These are phyloP conservation scores for Moelleriella libera DNA, from an alignment of 2,329 filamentous ascomycete species.

Conservation along the genomic window DNA sequence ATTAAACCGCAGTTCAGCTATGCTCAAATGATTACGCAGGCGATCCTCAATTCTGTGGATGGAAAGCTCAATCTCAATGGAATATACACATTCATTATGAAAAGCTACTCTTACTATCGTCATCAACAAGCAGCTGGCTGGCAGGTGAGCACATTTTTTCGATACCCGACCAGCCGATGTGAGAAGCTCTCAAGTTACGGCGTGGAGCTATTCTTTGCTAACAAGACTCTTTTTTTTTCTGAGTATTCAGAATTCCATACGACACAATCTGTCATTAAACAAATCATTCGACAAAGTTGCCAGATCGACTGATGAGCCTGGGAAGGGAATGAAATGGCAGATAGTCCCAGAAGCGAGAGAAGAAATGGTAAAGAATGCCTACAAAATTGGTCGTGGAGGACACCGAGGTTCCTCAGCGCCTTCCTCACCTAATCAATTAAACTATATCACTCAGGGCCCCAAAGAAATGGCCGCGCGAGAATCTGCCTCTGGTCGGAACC, in stretches of 20 bases:
- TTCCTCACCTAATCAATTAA: constrained; percentile 49
- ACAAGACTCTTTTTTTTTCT: background rate
- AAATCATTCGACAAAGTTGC: constrained; percentile 91
- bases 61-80: constrained; percentile 82
- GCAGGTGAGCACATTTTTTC: constrained; percentile 48
- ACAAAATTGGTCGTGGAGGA: constrained; percentile 45
- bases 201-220: background rate
- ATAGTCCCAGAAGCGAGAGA: constrained; percentile 73
- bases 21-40: constrained; percentile 91
- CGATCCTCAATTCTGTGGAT: constrained; percentile 74
- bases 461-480: constrained; percentile 39
- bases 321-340: constrained; percentile 99
- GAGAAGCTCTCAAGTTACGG: no score
- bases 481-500: constrained; percentile 38
- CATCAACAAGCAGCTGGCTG: constrained; percentile 66
- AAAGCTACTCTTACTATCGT: constrained; percentile 85
- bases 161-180: background rate
- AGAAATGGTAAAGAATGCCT: constrained; percentile 69
- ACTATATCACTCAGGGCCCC: constrained; percentile 45
- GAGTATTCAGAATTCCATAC: constrained; percentile 65
- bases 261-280: constrained; percentile 90
- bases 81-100: constrained; percentile 89
- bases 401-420: constrained; percentile 56
- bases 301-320: constrained; percentile 83
- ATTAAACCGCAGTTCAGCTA: constrained; percentile 96